phyloP scores from a whole-genome alignment of 2,329 filamentous ascomycete species.

The Orbilia brochopaga region DNA sequence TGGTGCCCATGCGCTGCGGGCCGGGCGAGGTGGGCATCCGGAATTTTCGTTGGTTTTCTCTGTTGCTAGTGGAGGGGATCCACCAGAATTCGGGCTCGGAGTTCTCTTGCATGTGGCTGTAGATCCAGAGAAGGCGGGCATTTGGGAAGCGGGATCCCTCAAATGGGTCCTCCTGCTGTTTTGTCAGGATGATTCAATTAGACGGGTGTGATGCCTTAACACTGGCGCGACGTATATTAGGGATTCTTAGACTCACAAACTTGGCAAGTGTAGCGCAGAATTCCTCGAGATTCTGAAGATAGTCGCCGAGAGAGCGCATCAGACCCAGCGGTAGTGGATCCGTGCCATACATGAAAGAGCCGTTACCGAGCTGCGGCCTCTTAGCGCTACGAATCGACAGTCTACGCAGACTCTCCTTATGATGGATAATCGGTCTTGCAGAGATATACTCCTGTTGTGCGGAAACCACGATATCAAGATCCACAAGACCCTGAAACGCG shows the following conservation, averaged over 20 bases:
- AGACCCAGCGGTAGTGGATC: neutral
- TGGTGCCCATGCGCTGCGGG: neutral
- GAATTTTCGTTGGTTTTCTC: neutral
- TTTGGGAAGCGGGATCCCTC: conserved; percentile 3
- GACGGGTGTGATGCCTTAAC: too few species aligned
- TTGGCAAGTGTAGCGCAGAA: conserved; percentile 13
- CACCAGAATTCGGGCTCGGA: conserved; percentile 18
- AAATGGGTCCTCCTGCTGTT: conserved; percentile 24
- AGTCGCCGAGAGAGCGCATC: conserved; percentile 10
- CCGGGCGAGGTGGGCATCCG: neutral
- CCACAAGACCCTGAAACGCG: conserved; percentile 20
- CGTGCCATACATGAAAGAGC: neutral
- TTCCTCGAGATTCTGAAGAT: conserved; percentile 6
- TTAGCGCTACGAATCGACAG: conserved; percentile 3
- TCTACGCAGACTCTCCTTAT: conserved; percentile 12
- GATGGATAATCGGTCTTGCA: conserved; percentile 17
- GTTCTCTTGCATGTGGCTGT: neutral
- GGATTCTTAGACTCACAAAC: conserved; percentile 2
- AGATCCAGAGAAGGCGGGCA: conserved; percentile 17
- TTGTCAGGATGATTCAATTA: neutral
- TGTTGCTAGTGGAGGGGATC: conserved; percentile 10
- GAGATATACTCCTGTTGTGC: neutral
- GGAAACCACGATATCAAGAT: conserved; percentile 11
- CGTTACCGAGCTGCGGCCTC: too few species aligned
- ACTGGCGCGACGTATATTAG: too few species aligned